A percentile compares a stretch with the other conserved stretches of the same genome.
phyloP scores from a whole-genome alignment of 129 eudicot species.

The Tanacetum coccineum region DNA sequence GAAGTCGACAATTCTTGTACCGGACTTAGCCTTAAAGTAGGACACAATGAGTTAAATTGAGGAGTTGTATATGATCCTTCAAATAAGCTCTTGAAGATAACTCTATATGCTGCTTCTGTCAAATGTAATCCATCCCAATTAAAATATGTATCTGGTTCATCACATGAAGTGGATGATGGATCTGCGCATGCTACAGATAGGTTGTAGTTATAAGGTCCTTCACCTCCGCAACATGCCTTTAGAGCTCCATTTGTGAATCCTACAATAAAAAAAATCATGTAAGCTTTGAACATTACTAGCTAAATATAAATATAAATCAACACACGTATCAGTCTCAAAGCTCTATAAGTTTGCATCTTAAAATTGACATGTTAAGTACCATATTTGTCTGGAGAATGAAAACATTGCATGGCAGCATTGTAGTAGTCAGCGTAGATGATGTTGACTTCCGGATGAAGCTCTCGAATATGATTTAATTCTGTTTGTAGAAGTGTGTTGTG shows the following conservation, averaged over 20 bases:
- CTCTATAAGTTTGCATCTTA: too few relatives aligned
- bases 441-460: constrained; percentile 38
- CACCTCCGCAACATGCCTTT: constrained; percentile 63
- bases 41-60: constrained; percentile 22
- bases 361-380: constrained; percentile 24
- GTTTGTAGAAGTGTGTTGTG: constrained; percentile 37
- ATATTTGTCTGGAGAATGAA: constrained; percentile 33
- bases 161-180: constrained; percentile 32
- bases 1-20: constrained; percentile 12
- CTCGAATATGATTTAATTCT: constrained; percentile 31
- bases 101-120: constrained; percentile 47
- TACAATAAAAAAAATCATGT: constrained; percentile 7
- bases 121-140: constrained; percentile 79
- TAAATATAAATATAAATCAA: too few relatives aligned
- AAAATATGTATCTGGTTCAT: constrained; percentile 36
- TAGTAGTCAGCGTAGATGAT: constrained; percentile 52
- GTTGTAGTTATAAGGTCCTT: constrained; percentile 47
- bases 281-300: background rate
- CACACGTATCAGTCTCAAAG: too few relatives aligned
- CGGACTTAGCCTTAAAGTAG: constrained; percentile 14
- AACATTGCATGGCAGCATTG: constrained; percentile 41
- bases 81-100: constrained; percentile 37
- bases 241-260: constrained; percentile 49
- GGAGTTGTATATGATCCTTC: constrained; percentile 38
- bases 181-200: constrained; percentile 29